phyloP scores from a whole-genome alignment of 192 early-diverging fungal genomes.

The Coemansia sp. region DNA sequence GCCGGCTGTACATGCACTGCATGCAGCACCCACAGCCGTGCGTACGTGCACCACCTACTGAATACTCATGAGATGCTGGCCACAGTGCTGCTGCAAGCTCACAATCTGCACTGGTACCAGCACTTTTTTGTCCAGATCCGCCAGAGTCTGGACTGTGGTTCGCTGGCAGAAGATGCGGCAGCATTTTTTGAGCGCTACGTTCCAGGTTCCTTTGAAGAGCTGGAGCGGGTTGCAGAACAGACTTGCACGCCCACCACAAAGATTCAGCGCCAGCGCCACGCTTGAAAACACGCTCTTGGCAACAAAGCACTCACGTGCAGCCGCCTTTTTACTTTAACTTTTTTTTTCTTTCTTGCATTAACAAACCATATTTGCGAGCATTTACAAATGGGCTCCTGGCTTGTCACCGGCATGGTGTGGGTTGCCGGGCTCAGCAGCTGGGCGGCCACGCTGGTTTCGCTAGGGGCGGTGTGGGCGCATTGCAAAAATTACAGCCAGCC shows the following conservation, averaged over 20 bases:
- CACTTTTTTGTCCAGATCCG: conserved; percentile 47
- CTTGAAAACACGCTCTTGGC: conserved; percentile 8
- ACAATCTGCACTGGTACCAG: conserved; percentile 50
- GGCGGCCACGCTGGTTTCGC: conserved; percentile 47
- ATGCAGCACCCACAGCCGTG: conserved; percentile 64
- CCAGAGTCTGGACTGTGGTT: conserved; percentile 28
- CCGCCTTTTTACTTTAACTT: neutral
- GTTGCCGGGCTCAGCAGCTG: conserved; percentile 46
- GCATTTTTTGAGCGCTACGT: conserved; percentile 32
- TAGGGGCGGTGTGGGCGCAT: conserved; percentile 50
- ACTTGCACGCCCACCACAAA: conserved; percentile 46
- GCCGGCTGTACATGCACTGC: conserved; percentile 63
- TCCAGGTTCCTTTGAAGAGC: conserved; percentile 31
- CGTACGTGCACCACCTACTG: conserved; percentile 74
- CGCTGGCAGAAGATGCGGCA: conserved; percentile 24
- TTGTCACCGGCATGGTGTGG: conserved; percentile 45
- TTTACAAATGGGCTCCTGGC: conserved; percentile 22
- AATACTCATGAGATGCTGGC: conserved; percentile 76
- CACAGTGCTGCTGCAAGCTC: conserved; percentile 66
- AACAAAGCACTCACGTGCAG: conserved; percentile 1
- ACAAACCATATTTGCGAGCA: conserved; percentile 2
- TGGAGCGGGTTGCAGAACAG: conserved; percentile 31
- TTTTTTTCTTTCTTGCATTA: conserved; percentile 5
- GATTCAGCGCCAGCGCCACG: conserved; percentile 43
- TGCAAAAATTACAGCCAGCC: conserved; percentile 56